Conservation (phyloP, 1,139 yeast species). For the Diutina pseudorugosa region DNA sequence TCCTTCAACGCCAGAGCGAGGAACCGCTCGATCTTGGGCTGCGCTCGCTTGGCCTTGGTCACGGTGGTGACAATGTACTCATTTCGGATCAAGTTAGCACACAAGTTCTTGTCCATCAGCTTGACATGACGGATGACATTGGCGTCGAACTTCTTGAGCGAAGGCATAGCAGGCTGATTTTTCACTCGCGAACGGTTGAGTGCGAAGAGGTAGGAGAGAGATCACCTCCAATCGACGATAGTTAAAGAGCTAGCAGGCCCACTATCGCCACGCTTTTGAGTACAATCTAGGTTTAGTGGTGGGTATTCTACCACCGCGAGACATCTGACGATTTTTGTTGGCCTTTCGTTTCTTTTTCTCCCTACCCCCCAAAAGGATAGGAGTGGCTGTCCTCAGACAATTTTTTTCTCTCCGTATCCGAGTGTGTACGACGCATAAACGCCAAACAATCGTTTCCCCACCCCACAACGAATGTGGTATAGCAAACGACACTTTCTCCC, state of each 20-base stretch:
- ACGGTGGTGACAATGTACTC: constrained; percentile 33
- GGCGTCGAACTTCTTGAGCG: constrained; percentile 30
- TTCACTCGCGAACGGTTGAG: background rate
- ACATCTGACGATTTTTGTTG: background rate
- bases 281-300: too few relatives aligned
- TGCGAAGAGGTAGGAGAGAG: background rate
- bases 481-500: constrained; percentile 17
- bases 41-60: constrained; percentile 36
- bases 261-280: too few relatives aligned
- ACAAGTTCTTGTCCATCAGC: constrained; percentile 35
- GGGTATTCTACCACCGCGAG: background rate
- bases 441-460: background rate
- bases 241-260: too few relatives aligned
- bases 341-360: background rate
- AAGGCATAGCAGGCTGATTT: constrained; percentile 19
- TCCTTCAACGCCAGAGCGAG: constrained; percentile 19
- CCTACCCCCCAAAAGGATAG: background rate
- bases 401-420: background rate
- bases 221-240: too few relatives aligned
- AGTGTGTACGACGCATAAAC: background rate
- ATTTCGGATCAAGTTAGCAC: constrained; percentile 35
- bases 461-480: background rate
- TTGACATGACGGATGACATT: constrained; percentile 32
- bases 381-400: background rate
- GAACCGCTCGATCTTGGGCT: constrained; percentile 30